These are phyloP conservation scores for Lipomyces orientalis DNA, from an alignment of 805 yeast species.

Conservation along the genomic window DNA sequence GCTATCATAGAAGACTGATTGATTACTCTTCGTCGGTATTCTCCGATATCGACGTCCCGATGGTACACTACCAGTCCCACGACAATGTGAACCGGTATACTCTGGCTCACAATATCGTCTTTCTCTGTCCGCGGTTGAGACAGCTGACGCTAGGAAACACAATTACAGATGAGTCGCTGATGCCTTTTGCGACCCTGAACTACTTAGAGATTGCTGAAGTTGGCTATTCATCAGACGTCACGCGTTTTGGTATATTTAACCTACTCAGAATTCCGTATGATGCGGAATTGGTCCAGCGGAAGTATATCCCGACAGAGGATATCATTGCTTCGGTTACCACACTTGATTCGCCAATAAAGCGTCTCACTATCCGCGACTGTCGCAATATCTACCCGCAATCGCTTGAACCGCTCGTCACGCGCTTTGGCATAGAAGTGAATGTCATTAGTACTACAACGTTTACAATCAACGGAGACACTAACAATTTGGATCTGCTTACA, in stretches of 20 bases:
- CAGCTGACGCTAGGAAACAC: conserved; percentile 20
- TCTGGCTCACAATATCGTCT: conserved; percentile 17
- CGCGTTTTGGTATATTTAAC: conserved; percentile 24
- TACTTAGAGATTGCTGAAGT: conserved; percentile 9
- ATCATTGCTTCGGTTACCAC: background rate
- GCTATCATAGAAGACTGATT: conserved; percentile 21
- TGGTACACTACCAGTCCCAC: background rate
- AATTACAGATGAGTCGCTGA: conserved; percentile 19
- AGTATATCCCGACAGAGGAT: conserved; percentile 16
- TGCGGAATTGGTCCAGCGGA: background rate
- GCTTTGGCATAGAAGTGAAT: conserved; percentile 9
- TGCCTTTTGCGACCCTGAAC: conserved; percentile 11
- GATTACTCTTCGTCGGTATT: conserved; percentile 16
- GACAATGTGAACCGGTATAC: background rate
- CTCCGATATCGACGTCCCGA: conserved; percentile 15
- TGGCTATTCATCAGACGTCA: conserved; percentile 16
- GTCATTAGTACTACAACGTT: conserved; percentile 24
- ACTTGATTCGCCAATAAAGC: conserved; percentile 1
- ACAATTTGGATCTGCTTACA: conserved; percentile 19
- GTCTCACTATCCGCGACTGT: conserved; percentile 22
- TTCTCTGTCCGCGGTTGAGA: conserved; percentile 21
- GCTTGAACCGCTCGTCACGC: conserved; percentile 9
- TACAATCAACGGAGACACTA: conserved; percentile 17
- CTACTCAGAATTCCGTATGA: conserved; percentile 15
- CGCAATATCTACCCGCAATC: conserved; percentile 19